Conservation (phyloP, 148 eudicot genomes). For the Selenicereus undatus region DNA sequence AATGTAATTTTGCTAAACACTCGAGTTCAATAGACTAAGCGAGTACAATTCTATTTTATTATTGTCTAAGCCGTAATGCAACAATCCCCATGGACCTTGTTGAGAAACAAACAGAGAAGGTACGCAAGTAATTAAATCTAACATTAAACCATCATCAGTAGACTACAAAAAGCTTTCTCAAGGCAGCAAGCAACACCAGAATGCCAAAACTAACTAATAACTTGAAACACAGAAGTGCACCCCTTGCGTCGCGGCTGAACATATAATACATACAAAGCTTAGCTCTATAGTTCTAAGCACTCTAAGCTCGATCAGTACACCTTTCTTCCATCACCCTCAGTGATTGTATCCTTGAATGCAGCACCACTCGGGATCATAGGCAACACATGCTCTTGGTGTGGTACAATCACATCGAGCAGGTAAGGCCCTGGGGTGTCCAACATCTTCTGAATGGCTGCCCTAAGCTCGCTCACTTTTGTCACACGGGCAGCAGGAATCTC, state of each 20-base stretch:
- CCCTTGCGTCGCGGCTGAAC: neutral
- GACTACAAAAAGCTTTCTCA: neutral
- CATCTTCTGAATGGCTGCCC: slow-evolving; percentile 77
- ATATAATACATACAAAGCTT: neutral
- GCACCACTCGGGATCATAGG: slow-evolving; percentile 94
- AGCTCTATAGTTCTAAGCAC: slow-evolving; percentile 1
- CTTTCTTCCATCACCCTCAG: slow-evolving; percentile 70
- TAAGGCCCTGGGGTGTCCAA: slow-evolving; percentile 86
- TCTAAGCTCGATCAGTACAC: slow-evolving; percentile 30
- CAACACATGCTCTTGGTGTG: slow-evolving; percentile 90
- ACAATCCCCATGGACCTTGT: too few relatives aligned
- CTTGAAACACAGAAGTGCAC: neutral
- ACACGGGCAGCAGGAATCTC: slow-evolving; percentile 72
- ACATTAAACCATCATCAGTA: neutral
- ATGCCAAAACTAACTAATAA: neutral
- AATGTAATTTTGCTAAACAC: too few relatives aligned
- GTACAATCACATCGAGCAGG: slow-evolving; percentile 75
- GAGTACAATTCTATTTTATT: too few relatives aligned
- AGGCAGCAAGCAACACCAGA: neutral
- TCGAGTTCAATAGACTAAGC: too few relatives aligned
- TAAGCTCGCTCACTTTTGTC: slow-evolving; percentile 46
- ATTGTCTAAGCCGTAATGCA: too few relatives aligned
- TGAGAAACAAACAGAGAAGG: neutral
- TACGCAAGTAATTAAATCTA: neutral
- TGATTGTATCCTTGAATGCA: slow-evolving; percentile 63